phyloP scores from a whole-genome alignment of 768 basidiomycete genomes.

The Dacryopinax spathularia region DNA sequence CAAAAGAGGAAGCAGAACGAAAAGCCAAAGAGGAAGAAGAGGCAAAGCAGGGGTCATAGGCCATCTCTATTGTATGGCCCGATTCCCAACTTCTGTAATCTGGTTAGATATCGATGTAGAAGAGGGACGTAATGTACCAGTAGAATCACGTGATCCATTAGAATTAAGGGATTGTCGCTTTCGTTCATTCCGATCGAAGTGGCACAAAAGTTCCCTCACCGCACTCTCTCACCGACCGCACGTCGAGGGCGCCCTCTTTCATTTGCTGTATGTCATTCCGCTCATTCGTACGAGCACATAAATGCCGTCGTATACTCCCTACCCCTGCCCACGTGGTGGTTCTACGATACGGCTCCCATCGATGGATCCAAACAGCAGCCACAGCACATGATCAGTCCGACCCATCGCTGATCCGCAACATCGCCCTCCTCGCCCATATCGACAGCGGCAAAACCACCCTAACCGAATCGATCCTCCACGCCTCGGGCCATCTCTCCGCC shows the following conservation, averaged over 20 bases:
- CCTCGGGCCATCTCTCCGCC: slow-evolving; percentile 53
- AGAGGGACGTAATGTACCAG: no score
- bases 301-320: neutral
- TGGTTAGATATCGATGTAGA: no score
- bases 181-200: neutral
- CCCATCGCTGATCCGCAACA: slow-evolving; percentile 39
- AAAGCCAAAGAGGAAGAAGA: slow-evolving; percentile 16
- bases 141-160: no score
- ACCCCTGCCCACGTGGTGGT: neutral
- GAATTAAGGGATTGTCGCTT: neutral
- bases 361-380: neutral
- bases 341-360: neutral
- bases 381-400: neutral
- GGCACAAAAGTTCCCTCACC: neutral
- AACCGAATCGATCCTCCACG: slow-evolving; percentile 72
- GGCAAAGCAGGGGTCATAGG: neutral
- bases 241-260: no score
- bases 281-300: neutral
- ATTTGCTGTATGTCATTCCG: neutral
- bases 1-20: slow-evolving; percentile 23
- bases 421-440: slow-evolving; percentile 82
- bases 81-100: no score
- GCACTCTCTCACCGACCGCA: no score
- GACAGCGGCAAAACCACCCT: slow-evolving; percentile 85
- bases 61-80: neutral